Conservation (phyloP, 441 rosid genomes). For the Gossypium davidsonii region DNA sequence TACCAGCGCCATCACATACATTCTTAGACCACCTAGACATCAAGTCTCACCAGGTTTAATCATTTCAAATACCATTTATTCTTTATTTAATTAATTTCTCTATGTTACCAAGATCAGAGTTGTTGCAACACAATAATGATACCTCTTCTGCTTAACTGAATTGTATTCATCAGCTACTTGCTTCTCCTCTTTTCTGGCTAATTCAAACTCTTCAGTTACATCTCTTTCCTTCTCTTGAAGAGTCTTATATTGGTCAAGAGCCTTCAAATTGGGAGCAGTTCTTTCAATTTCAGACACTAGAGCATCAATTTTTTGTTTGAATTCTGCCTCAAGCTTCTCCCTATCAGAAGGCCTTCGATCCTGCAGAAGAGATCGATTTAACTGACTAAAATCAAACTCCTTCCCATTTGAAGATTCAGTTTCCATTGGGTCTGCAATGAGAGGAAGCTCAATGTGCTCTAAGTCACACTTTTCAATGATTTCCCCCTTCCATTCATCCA, state of each 20-base stretch:
- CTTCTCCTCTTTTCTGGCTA: conserved; percentile 85
- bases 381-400: conserved; percentile 69
- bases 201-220: conserved; percentile 79
- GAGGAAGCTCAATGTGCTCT: conserved; percentile 73
- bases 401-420: conserved; percentile 56
- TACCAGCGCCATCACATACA: neutral
- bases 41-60: neutral
- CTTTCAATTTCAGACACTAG: conserved; percentile 68
- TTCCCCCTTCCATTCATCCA: conserved; percentile 66
- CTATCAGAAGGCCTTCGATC: conserved; percentile 70
- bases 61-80: neutral
- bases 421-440: conserved; percentile 68
- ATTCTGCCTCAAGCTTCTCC: conserved; percentile 72
- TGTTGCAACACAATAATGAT: conserved; percentile 8
- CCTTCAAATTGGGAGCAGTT: conserved; percentile 95
- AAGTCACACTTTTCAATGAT: conserved; percentile 81
- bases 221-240: conserved; percentile 75
- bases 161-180: conserved; percentile 77
- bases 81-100: neutral
- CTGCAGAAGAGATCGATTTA: conserved; percentile 73
- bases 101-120: neutral
- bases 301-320: conserved; percentile 74
- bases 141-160: conserved; percentile 76
- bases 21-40: neutral
- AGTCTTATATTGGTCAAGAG: conserved; percentile 89